Conservation (phyloP, 2,329 filamentous ascomycete species). For the Talaromyces sp. region DNA sequence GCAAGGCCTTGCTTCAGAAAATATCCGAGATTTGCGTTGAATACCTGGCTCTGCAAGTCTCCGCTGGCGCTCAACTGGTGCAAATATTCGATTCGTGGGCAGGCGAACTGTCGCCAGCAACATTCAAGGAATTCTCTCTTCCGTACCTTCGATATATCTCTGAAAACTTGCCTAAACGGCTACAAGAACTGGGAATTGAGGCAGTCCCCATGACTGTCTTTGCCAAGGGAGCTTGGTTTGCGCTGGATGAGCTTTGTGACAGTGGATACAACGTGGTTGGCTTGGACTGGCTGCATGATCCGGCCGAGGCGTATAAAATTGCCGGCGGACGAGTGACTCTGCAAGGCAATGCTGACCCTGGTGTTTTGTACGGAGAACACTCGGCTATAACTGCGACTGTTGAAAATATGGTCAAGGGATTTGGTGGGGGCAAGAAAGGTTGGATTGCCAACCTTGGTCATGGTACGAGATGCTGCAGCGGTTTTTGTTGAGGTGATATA, state of each 20-base stretch:
- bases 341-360: constrained; percentile 94
- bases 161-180: constrained; percentile 66
- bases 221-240: constrained; percentile 96
- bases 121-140: constrained; percentile 79
- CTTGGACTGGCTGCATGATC: constrained; percentile 90
- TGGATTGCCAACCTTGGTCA: constrained; percentile 98
- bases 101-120: constrained; percentile 77
- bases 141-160: constrained; percentile 85
- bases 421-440: constrained; percentile 74
- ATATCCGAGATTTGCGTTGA: constrained; percentile 94
- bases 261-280: constrained; percentile 91
- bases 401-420: constrained; percentile 80
- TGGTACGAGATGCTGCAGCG: constrained; percentile 52
- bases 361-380: constrained; percentile 79
- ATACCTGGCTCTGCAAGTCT: constrained; percentile 85
- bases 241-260: constrained; percentile 78
- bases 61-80: constrained; percentile 88
- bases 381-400: constrained; percentile 78
- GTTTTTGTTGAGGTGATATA: constrained; percentile 10
- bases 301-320: constrained; percentile 74
- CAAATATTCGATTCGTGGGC: constrained; percentile 99
- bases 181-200: constrained; percentile 70
- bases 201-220: constrained; percentile 95
- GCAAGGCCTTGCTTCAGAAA: constrained; percentile 78
- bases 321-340: constrained; percentile 74